A percentile compares a stretch with the other conserved stretches of the same genome.
phyloP scores from a whole-genome alignment of 345 rosid genomes.

The Streptanthus diversifolius region DNA sequence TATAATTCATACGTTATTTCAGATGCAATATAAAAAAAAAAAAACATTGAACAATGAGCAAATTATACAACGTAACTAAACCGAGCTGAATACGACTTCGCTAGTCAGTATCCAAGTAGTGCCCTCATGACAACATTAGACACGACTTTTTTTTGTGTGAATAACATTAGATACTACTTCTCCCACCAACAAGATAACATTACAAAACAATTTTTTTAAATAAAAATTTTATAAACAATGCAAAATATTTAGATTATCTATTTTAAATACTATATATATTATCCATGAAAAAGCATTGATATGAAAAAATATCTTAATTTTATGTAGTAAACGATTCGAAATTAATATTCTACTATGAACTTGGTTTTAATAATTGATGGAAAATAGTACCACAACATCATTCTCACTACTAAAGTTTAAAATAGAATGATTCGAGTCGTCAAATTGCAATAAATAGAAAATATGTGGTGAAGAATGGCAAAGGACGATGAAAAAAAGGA shows the following conservation, averaged over 20 bases:
- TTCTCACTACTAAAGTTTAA: conserved; percentile 22
- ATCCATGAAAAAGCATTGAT: not conserved
- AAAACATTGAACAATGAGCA: not conserved
- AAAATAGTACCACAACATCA: conserved; percentile 6
- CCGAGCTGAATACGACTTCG: not conserved
- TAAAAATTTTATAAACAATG: not conserved
- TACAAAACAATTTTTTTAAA: not conserved
- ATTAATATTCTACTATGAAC: not conserved
- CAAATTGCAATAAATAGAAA: conserved; percentile 1
- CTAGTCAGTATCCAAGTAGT: not conserved
- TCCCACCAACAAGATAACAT: not conserved
- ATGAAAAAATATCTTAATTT: conserved; percentile 1
- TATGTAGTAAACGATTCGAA: not conserved
- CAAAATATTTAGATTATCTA: not conserved
- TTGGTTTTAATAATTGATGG: not conserved
- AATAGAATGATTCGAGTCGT: conserved; percentile 24
- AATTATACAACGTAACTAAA: not conserved
- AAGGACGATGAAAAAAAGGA: conserved; percentile 3
- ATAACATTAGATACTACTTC: too few relatives aligned
- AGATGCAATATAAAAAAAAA: not conserved
- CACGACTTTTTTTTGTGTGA: too few relatives aligned
- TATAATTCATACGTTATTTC: not conserved
- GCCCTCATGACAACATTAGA: not conserved
- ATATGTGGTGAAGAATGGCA: conserved; percentile 26
- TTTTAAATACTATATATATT: not conserved